These are phyloP conservation scores for Metarhizium humberi DNA, from an alignment of 2,329 filamentous ascomycete species.

Conservation along the genomic window DNA sequence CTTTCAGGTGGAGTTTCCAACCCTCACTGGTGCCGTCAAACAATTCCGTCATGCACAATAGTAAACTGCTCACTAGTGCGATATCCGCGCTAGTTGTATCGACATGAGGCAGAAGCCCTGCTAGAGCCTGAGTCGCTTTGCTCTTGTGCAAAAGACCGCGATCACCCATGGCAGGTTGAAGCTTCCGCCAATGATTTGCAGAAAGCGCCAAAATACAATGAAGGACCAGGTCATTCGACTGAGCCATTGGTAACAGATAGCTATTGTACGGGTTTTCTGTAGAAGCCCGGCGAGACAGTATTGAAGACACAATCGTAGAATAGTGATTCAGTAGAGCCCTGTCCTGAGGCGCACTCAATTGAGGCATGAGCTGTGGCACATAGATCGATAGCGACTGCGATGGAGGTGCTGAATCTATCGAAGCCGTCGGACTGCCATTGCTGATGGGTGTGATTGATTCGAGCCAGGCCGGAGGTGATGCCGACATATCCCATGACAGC, in stretches of 20 bases:
- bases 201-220: conserved; percentile 23
- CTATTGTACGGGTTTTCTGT: conserved; percentile 21
- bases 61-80: conserved; percentile 28
- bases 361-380: conserved; percentile 19
- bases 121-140: conserved; percentile 21
- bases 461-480: conserved; percentile 14
- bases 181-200: conserved; percentile 25
- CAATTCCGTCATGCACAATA: conserved; percentile 32
- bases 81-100: conserved; percentile 21
- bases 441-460: conserved; percentile 16
- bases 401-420: conserved; percentile 9
- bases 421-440: conserved; percentile 14
- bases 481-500: conserved; percentile 14
- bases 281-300: conserved; percentile 21
- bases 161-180: conserved; percentile 20
- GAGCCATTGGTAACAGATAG: conserved; percentile 23
- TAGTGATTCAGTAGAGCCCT: conserved; percentile 25
- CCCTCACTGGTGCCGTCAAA: conserved; percentile 31
- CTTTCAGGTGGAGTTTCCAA: conserved; percentile 33
- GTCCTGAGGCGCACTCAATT: conserved; percentile 19
- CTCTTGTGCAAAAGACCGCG: conserved; percentile 22
- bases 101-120: conserved; percentile 24
- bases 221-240: conserved; percentile 22
- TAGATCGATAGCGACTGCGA: conserved; percentile 17
- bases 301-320: conserved; percentile 21